Conservation (phyloP, 2,329 filamentous ascomycete genomes). For the Anthostomella pinea region DNA sequence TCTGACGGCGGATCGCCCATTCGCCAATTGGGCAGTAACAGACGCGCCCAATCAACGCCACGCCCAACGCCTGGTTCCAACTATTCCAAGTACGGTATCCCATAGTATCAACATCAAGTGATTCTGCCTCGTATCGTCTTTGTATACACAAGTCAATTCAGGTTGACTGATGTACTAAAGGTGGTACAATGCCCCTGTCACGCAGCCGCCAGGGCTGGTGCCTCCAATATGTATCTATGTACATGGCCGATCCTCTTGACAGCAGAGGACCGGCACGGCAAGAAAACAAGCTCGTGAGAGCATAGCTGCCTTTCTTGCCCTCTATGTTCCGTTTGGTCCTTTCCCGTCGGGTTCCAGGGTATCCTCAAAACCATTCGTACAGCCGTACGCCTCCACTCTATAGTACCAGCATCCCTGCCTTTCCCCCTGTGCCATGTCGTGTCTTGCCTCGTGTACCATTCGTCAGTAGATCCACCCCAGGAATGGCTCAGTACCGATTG, state of each 20-base stretch:
- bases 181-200: too few relatives aligned
- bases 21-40: conserved; percentile 13
- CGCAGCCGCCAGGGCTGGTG: background rate
- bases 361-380: conserved; percentile 29
- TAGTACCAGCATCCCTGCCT: conserved; percentile 23
- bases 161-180: too few relatives aligned
- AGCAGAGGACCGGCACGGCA: conserved; percentile 1
- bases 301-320: conserved; percentile 20
- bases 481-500: too few relatives aligned
- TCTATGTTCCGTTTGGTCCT: conserved; percentile 26
- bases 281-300: conserved; percentile 24
- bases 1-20: conserved; percentile 6
- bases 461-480: conserved; percentile 7
- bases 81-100: background rate
- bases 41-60: conserved; percentile 12
- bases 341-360: conserved; percentile 25
- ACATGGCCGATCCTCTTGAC: conserved; percentile 4
- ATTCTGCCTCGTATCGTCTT: background rate
- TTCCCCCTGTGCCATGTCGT: conserved; percentile 8
- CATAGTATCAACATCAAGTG: background rate
- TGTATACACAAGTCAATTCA: too few relatives aligned
- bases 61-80: conserved; percentile 7
- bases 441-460: conserved; percentile 18
- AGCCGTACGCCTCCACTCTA: conserved; percentile 27
- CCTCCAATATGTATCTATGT: conserved; percentile 10